Conservation (phyloP, 2,329 filamentous ascomycete species). For the Colletotrichum lentis region DNA sequence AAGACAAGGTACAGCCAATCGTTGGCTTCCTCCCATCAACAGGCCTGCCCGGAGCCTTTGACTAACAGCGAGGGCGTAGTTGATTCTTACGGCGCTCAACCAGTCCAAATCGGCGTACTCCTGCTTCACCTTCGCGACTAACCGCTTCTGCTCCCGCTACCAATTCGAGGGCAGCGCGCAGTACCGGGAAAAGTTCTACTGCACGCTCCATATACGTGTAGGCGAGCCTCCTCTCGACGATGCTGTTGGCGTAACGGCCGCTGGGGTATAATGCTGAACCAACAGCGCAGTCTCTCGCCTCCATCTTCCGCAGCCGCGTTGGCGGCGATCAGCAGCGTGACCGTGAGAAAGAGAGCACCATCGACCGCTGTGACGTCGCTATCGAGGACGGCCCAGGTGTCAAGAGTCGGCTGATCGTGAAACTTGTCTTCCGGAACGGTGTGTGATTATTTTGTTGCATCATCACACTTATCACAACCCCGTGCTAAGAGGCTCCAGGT, state of each 20-base stretch:
- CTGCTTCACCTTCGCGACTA: conserved; percentile 72
- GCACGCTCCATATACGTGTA: conserved; percentile 77
- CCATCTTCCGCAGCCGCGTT: conserved; percentile 74
- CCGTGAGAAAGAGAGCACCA: conserved; percentile 71
- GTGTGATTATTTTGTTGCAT: conserved; percentile 19
- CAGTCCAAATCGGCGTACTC: conserved; percentile 83
- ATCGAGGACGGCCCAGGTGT: conserved; percentile 75
- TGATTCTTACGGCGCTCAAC: conserved; percentile 78
- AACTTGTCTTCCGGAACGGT: conserved; percentile 78
- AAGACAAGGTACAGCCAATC: conserved; percentile 65
- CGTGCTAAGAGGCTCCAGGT: conserved; percentile 51
- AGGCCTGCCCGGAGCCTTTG: background rate
- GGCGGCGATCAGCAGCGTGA: conserved; percentile 65
- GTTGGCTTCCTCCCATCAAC: background rate
- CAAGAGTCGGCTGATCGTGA: conserved; percentile 77
- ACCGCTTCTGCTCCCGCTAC: conserved; percentile 77
- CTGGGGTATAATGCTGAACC: background rate
- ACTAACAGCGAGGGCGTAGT: conserved; percentile 52
- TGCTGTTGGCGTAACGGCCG: background rate
- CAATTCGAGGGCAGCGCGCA: conserved; percentile 65
- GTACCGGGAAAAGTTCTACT: conserved; percentile 71
- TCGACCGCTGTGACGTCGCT: conserved; percentile 77
- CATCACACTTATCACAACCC: background rate
- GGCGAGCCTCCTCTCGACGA: conserved; percentile 31
- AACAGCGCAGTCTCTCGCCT: conserved; percentile 66